These are phyloP conservation scores for Jamesozyma hellenica DNA, from an alignment of 805 yeast species.

Conservation along the genomic window DNA sequence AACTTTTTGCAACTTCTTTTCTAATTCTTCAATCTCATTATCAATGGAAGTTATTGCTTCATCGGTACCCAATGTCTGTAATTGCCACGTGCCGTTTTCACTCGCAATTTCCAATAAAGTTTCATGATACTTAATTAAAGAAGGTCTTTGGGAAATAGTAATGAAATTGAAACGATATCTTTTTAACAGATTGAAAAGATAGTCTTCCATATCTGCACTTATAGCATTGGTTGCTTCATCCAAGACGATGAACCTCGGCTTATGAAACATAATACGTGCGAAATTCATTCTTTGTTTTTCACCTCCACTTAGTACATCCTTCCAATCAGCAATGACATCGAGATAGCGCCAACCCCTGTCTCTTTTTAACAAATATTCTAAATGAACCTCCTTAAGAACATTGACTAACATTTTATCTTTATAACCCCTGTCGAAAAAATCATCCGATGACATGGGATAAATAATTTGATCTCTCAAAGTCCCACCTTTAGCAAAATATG, in stretches of 20 bases:
- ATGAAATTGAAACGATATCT: conserved; percentile 63
- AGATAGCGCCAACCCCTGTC: conserved; percentile 39
- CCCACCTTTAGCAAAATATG: conserved; percentile 68
- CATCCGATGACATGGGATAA: conserved; percentile 71
- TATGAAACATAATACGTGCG: conserved; percentile 74
- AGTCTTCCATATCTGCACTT: conserved; percentile 80
- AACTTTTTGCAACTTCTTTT: conserved; percentile 49
- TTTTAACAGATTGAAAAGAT: conserved; percentile 66
- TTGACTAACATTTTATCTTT: conserved; percentile 60
- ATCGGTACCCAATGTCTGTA: conserved; percentile 56
- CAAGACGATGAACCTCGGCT: conserved; percentile 70
- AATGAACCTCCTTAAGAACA: conserved; percentile 63
- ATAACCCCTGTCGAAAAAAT: conserved; percentile 62
- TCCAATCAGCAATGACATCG: conserved; percentile 57
- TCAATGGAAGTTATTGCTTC: conserved; percentile 61
- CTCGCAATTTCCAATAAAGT: conserved; percentile 58
- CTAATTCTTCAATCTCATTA: conserved; percentile 61
- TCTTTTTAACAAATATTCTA: conserved; percentile 70
- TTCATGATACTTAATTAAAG: conserved; percentile 77
- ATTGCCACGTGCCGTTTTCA: conserved; percentile 45
- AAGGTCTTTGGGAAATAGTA: conserved; percentile 76
- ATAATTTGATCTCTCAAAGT: conserved; percentile 85
- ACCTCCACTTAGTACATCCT: conserved; percentile 90
- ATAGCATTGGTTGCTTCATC: conserved; percentile 96
- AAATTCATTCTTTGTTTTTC: conserved; percentile 85